Percentiles rank a stretch among this genome's conserved stretches.
Conservation (phyloP, 768 basidiomycete genomes). For the Boletus rubescentipes region DNA sequence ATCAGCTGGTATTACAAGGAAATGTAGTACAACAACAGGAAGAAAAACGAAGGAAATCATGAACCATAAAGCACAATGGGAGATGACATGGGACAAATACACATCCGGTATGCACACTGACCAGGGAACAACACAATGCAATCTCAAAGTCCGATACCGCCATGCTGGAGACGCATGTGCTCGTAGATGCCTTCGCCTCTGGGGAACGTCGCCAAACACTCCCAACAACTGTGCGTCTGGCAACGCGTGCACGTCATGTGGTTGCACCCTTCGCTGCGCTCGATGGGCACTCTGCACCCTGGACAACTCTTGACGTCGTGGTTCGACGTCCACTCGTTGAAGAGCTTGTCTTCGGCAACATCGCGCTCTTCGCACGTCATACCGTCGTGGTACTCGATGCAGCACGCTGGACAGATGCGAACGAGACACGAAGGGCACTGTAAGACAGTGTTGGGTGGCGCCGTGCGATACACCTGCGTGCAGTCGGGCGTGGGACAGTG, state of each 20-base stretch:
- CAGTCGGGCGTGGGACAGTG: slow-evolving; percentile 84
- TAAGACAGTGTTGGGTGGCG: slow-evolving; percentile 47
- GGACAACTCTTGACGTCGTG: slow-evolving; percentile 78
- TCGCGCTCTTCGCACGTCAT: slow-evolving; percentile 61
- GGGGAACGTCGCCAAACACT: slow-evolving; percentile 69
- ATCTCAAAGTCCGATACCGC: slow-evolving; percentile 51
- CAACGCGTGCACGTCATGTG: slow-evolving; percentile 80
- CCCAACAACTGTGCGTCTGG: slow-evolving; percentile 80
- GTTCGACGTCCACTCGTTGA: slow-evolving; percentile 59
- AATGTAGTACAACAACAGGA: slow-evolving; percentile 17
- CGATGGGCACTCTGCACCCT: slow-evolving; percentile 66
- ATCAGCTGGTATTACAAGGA: background rate
- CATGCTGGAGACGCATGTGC: slow-evolving; percentile 71
- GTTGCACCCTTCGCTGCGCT: slow-evolving; percentile 75
- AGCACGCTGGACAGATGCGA: slow-evolving; percentile 67
- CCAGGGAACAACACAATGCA: background rate
- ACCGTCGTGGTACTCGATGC: slow-evolving; percentile 61
- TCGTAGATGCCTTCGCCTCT: slow-evolving; percentile 70
- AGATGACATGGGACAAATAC: background rate
- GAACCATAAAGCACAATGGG: slow-evolving; percentile 3
- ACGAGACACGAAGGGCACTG: slow-evolving; percentile 72
- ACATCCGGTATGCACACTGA: background rate
- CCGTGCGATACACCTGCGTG: slow-evolving; percentile 65
- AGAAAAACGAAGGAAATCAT: background rate
- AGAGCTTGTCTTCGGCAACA: slow-evolving; percentile 50